Conservation (phyloP, 345 rosid genomes). For the Corymbia maculata region DNA sequence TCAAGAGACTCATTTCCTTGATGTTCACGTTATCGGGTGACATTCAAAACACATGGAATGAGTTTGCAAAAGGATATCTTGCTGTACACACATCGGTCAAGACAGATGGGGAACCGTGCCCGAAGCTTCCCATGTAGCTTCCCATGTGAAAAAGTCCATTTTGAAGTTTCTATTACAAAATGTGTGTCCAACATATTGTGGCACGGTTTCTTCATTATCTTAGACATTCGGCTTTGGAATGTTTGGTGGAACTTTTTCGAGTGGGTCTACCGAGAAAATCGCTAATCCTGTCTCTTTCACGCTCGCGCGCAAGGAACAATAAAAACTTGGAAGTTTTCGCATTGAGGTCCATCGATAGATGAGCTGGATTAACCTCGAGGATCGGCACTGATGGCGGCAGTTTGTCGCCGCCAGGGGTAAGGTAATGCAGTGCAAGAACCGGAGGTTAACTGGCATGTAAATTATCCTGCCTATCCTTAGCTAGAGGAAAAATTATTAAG, state of each 20-base stretch:
- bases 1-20: neutral
- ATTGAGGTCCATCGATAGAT: neutral
- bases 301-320: neutral
- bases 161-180: neutral
- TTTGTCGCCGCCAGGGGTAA: neutral
- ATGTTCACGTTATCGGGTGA: neutral
- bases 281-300: neutral
- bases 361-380: neutral
- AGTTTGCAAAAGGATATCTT: neutral
- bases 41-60: neutral
- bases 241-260: neutral
- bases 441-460: neutral
- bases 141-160: neutral
- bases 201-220: neutral
- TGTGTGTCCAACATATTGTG: neutral
- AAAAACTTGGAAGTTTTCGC: neutral
- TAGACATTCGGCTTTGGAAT: neutral
- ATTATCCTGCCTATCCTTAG: neutral
- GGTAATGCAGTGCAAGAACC: neutral
- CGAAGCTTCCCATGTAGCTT: neutral
- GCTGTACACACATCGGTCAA: neutral
- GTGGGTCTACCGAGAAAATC: neutral
- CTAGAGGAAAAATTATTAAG: neutral
- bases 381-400: neutral
- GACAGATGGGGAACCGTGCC: neutral